These are phyloP conservation scores for Phylloporus sp. DNA, from an alignment of 768 basidiomycete genomes.

Conservation along the genomic window DNA sequence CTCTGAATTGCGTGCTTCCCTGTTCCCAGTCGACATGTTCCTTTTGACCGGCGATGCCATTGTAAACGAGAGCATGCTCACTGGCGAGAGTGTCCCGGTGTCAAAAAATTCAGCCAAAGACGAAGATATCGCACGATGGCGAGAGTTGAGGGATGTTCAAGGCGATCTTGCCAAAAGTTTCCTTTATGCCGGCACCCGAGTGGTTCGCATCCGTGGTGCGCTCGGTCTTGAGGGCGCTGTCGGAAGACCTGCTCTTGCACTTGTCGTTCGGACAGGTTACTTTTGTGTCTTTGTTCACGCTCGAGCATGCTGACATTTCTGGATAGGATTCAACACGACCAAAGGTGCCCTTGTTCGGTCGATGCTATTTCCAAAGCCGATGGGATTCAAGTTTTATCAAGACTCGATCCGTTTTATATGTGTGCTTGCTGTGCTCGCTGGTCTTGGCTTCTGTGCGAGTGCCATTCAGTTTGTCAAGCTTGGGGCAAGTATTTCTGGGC, in stretches of 20 bases:
- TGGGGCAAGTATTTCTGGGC: conserved; percentile 46
- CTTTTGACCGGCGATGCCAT: conserved; percentile 95
- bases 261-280: conserved; percentile 83
- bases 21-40: conserved; percentile 87
- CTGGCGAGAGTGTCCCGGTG: conserved; percentile 96
- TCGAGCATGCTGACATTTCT: conserved; percentile 5
- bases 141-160: conserved; percentile 50
- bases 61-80: conserved; percentile 98
- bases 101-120: conserved; percentile 85
- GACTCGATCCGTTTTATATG: conserved; percentile 88
- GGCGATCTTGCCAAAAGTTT: conserved; percentile 76
- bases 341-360: conserved; percentile 94
- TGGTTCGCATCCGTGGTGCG: conserved; percentile 76
- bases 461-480: conserved; percentile 89
- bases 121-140: conserved; percentile 69
- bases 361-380: conserved; percentile 98
- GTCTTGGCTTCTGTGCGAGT: conserved; percentile 85
- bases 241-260: conserved; percentile 62
- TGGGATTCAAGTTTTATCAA: conserved; percentile 98
- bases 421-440: conserved; percentile 88
- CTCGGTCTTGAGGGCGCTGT: conserved; percentile 48
- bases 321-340: conserved; percentile 88
- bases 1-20: conserved; percentile 63
- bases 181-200: conserved; percentile 84
- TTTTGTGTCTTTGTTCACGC: background rate